phyloP scores from a whole-genome alignment of 106 monocot genomes.

The Hemerocallis citrina region DNA sequence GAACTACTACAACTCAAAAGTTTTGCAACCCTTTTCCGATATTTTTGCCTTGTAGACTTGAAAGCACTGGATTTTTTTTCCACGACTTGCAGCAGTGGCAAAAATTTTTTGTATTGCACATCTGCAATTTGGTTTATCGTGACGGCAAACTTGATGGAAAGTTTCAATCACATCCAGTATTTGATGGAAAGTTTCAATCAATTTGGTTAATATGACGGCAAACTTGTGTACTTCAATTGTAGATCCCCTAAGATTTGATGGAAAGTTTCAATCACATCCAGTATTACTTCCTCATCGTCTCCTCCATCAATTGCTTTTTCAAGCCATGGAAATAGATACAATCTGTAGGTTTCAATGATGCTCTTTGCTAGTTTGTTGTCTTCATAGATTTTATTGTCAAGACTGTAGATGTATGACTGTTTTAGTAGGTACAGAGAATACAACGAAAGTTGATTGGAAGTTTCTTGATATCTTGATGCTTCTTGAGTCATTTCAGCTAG shows the following conservation, averaged over 20 bases:
- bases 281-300: conserved; percentile 53
- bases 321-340: conserved; percentile 69
- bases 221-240: conserved; percentile 30
- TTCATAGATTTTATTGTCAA: conserved; percentile 4
- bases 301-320: conserved; percentile 41
- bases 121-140: too few species aligned
- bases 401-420: conserved; percentile 40
- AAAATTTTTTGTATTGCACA: too few species aligned
- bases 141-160: too few species aligned
- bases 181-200: too few species aligned
- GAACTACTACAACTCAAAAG: too few species aligned
- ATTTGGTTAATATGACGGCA: conserved; percentile 36
- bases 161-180: too few species aligned
- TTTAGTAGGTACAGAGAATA: conserved; percentile 70
- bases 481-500: conserved; percentile 35
- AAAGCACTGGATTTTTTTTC: too few species aligned
- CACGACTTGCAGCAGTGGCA: too few species aligned
- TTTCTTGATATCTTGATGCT: conserved; percentile 40
- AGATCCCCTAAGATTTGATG: conserved; percentile 52
- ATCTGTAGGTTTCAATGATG: conserved; percentile 59
- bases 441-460: conserved; percentile 18
- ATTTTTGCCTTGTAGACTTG: too few species aligned
- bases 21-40: too few species aligned
- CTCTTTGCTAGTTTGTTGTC: conserved; percentile 25
- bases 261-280: conserved; percentile 74